phyloP scores from a whole-genome alignment of 1,284 basidiomycete species.

The Cystobasidium pallidum region DNA sequence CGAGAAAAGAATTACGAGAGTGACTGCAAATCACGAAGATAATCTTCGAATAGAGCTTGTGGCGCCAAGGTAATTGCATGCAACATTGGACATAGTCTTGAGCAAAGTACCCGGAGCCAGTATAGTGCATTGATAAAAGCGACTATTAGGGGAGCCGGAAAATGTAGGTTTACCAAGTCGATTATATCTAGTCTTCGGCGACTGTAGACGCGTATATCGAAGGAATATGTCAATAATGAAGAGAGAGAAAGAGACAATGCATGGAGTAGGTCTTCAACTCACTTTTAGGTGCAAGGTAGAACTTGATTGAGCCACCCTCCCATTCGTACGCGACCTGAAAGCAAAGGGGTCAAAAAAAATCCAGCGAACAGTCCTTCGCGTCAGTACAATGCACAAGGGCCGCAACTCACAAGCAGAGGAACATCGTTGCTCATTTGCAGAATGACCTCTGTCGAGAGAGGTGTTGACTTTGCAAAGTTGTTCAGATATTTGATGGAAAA shows the following conservation, averaged over 20 bases:
- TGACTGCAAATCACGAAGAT: background rate
- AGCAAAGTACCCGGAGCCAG: no score
- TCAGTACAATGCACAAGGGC: constrained; percentile 56
- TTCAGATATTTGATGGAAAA: constrained; percentile 97
- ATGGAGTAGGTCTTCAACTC: background rate
- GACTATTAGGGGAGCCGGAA: no score
- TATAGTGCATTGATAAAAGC: no score
- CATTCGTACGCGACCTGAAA: constrained; percentile 80
- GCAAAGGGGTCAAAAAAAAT: background rate
- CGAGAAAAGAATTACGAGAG: constrained; percentile 26
- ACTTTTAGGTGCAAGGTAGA: constrained; percentile 84
- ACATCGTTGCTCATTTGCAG: constrained; percentile 90
- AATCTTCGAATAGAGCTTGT: background rate
- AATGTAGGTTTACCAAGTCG: background rate
- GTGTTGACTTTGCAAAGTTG: constrained; percentile 92
- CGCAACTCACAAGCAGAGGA: constrained; percentile 72
- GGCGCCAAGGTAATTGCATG: background rate
- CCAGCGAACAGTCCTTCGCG: background rate
- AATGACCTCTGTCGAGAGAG: constrained; percentile 72
- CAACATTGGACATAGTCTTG: no score
- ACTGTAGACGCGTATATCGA: no score
- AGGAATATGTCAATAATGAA: background rate
- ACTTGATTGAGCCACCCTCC: constrained; percentile 76
- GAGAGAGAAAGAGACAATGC: background rate
- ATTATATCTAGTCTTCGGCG: constrained; percentile 35